Conservation (phyloP, 139 green algal species). For the Chlorella sp. region DNA sequence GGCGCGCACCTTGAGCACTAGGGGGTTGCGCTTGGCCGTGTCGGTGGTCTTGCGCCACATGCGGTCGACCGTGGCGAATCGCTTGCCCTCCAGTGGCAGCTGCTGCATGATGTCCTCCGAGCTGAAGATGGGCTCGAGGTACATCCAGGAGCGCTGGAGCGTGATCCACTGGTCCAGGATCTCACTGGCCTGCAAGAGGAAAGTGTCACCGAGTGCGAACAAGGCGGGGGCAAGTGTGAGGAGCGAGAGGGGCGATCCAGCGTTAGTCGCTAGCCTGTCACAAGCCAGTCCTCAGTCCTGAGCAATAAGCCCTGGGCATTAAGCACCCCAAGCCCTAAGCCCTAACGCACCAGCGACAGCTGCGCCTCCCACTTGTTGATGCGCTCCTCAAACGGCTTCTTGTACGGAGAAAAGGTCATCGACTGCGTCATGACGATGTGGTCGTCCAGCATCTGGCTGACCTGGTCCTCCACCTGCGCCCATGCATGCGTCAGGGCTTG, state of each 20-base stretch:
- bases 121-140: slow-evolving; percentile 83
- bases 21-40: slow-evolving; percentile 38
- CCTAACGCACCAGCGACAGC: slow-evolving; percentile 63
- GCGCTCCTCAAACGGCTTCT: slow-evolving; percentile 76
- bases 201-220: too few relatives aligned
- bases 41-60: slow-evolving; percentile 68
- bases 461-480: slow-evolving; percentile 58
- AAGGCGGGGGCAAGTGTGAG: too few relatives aligned
- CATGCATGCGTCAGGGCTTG: too few relatives aligned
- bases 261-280: too few relatives aligned
- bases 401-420: slow-evolving; percentile 63
- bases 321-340: too few relatives aligned
- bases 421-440: slow-evolving; percentile 77
- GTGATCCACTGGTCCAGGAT: slow-evolving; percentile 74
- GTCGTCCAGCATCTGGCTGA: slow-evolving; percentile 78
- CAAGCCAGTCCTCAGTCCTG: too few relatives aligned
- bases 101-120: slow-evolving; percentile 77
- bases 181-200: slow-evolving; percentile 38
- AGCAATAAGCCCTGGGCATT: too few relatives aligned
- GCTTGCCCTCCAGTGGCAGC: slow-evolving; percentile 76
- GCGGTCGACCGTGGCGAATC: slow-evolving; percentile 69
- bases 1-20: slow-evolving; percentile 46
- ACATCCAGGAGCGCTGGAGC: slow-evolving; percentile 77
- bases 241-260: too few relatives aligned
- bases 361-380: slow-evolving; percentile 67